Evolutionary conservation across 23 red algal species (phyloP).

Genomic region (Agarophyton chilense): DNA sequence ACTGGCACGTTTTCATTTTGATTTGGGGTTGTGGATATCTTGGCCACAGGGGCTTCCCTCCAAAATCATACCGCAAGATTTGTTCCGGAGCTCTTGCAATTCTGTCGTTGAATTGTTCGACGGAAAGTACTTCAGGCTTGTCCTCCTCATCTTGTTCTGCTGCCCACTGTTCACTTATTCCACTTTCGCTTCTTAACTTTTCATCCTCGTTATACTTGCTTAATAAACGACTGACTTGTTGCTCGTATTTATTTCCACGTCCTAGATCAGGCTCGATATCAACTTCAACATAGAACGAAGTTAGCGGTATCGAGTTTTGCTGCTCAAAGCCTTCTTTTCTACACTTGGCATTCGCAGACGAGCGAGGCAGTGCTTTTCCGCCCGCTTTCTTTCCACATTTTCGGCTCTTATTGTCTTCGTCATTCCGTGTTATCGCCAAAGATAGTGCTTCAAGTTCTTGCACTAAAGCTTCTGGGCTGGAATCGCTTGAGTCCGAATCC

Average conservation of each 20-base stretch:
- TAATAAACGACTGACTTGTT: slow-evolving; percentile 47
- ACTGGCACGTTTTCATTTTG: slow-evolving; percentile 11
- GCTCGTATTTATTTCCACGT: not conserved
- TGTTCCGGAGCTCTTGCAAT: slow-evolving; percentile 59
- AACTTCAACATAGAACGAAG: slow-evolving; percentile 49
- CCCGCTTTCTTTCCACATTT: not conserved
- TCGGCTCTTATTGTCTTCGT: not conserved
- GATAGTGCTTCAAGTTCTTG: slow-evolving; percentile 1
- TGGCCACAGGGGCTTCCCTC: slow-evolving; percentile 50
- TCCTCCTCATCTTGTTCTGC: slow-evolving; percentile 49
- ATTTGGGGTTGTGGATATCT: slow-evolving; percentile 9
- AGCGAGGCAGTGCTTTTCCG: not conserved
- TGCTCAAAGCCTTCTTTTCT: not conserved
- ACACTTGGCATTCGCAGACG: no score
- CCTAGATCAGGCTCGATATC: slow-evolving; percentile 14
- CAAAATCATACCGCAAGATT: slow-evolving; percentile 51
- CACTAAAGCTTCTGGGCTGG: not conserved
- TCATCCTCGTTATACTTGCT: slow-evolving; percentile 58
- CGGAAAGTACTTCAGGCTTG: not conserved
- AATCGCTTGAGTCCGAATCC: not conserved
- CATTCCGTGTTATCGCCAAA: not conserved
- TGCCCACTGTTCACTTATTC: slow-evolving; percentile 37
- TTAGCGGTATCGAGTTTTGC: not conserved
- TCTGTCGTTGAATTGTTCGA: slow-evolving; percentile 41
- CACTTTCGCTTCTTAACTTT: slow-evolving; percentile 8